Evolutionary conservation across 2,329 filamentous ascomycete genomes (phyloP), one percentile per base, ranked within the genome.

Genomic region (Botryotinia calthae): DNA sequence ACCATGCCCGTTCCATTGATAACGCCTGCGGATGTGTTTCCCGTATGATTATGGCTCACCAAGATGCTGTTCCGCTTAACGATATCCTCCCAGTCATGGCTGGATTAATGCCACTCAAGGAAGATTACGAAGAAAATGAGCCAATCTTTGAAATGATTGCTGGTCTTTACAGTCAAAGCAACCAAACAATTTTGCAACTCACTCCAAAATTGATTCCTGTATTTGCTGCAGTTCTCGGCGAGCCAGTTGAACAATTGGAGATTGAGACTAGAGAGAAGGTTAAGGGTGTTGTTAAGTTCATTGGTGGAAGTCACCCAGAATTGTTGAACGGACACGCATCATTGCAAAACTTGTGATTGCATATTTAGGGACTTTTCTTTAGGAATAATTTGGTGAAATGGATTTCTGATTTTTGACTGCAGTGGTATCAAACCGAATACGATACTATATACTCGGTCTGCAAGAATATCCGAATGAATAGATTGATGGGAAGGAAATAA

Each of bases 81-180:
- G 90, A 97, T 74, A 93, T 97, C 31, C 88, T 99, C 1, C 95
- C 95, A 40, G 90, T 89, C 1, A 84, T 98, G 42, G 88, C 97
- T 72, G 88, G 88, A 74, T 87, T 95, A 42, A 88, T 98, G 54
- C 96, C 96, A 16, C 86, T 98, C 75, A 93, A 93, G 82, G 95
- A 97, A 81, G 96, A 98, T 82, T 98, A 89, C 79, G 94, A 98
- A 83, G 96, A 98, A 88, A 98, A 99, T 84, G 93, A 93, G 79
- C 94, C 96, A 14, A 90, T 98, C 74, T 99, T 92, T 84, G 88
- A 92, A 82, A 97, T 95, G 89, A 91, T 99, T 79, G 91, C 93
- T 82, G 90, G 92, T 82, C 88, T 98, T 76, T 98, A 94, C 82
- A 88, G 91, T 78, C 85, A 87, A 75, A 87, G 89, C 76, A 91